phyloP scores from a whole-genome alignment of 1,139 yeast species.

The Meyerozyma sp. region DNA sequence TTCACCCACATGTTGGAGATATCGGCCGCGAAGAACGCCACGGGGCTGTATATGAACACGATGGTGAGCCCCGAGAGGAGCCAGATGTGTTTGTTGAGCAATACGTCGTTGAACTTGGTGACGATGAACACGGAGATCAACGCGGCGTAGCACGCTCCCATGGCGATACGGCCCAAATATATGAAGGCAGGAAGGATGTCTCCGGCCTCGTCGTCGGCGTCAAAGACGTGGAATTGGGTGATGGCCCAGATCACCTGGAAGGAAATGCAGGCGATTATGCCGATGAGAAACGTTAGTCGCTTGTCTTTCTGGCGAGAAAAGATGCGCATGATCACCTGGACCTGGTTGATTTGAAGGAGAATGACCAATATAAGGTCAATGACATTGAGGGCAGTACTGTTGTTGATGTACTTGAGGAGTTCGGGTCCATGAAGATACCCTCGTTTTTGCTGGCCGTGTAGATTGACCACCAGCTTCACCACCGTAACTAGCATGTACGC shows the following conservation, averaged over 20 bases:
- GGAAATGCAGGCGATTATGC: constrained; percentile 49
- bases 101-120: constrained; percentile 50
- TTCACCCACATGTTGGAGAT: constrained; percentile 67
- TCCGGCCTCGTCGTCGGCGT: constrained; percentile 35
- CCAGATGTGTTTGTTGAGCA: constrained; percentile 45
- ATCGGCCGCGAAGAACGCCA: constrained; percentile 74
- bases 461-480: constrained; percentile 38
- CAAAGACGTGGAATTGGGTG: constrained; percentile 43
- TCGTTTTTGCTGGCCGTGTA: constrained; percentile 45
- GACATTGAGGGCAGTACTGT: constrained; percentile 45
- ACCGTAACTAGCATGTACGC: constrained; percentile 50
- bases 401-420: constrained; percentile 44
- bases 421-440: constrained; percentile 55
- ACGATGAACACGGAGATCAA: constrained; percentile 56
- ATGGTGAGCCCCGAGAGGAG: constrained; percentile 55
- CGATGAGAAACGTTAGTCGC: constrained; percentile 58
- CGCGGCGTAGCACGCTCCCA: constrained; percentile 68
- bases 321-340: constrained; percentile 67
- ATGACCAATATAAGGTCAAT: constrained; percentile 62
- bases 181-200: constrained; percentile 74
- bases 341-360: constrained; percentile 65
- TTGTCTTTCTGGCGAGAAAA: constrained; percentile 70
- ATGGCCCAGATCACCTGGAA: constrained; percentile 71
- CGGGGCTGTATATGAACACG: constrained; percentile 58
- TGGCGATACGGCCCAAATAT: constrained; percentile 70